phyloP scores from a whole-genome alignment of 1,284 basidiomycete species.

The Tylopilus sp. region DNA sequence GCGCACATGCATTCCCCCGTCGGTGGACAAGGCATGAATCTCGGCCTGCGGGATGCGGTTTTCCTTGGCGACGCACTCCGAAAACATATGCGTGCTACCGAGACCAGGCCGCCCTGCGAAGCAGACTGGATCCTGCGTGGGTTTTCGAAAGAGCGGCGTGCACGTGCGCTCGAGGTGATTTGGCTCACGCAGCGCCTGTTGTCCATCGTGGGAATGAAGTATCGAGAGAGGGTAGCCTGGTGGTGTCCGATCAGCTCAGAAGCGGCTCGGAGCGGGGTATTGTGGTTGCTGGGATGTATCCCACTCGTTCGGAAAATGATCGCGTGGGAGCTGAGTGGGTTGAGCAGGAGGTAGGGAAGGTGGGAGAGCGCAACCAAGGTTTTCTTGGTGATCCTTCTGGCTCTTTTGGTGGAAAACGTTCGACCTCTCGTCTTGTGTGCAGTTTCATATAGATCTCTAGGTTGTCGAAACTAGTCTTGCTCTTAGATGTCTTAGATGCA shows the following conservation, averaged over 20 bases:
- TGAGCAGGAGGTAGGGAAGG: slow-evolving; percentile 12
- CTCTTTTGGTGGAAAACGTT: too few relatives aligned
- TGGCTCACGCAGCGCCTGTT: slow-evolving; percentile 15
- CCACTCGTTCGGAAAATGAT: slow-evolving; percentile 12
- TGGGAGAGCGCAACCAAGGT: too few relatives aligned
- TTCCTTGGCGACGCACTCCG: slow-evolving; percentile 27
- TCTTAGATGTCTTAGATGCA: too few relatives aligned
- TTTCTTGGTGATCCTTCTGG: too few relatives aligned
- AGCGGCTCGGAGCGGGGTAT: slow-evolving; percentile 8
- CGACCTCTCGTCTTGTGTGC: too few relatives aligned
- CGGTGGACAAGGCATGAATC: slow-evolving; percentile 47
- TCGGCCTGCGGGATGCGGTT: slow-evolving; percentile 41
- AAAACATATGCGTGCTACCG: slow-evolving; percentile 20
- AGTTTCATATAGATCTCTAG: too few relatives aligned
- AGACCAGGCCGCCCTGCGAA: not conserved
- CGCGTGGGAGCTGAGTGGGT: slow-evolving; percentile 22
- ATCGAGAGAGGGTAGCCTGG: slow-evolving; percentile 12
- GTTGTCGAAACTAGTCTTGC: too few relatives aligned
- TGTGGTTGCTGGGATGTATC: slow-evolving; percentile 16
- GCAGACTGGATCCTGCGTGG: slow-evolving; percentile 15
- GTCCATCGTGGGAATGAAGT: slow-evolving; percentile 10
- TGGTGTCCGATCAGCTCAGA: slow-evolving; percentile 17
- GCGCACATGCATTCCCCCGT: slow-evolving; percentile 44
- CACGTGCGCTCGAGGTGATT: slow-evolving; percentile 18
- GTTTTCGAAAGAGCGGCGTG: slow-evolving; percentile 12